Evolutionary conservation across 2,329 filamentous ascomycete species (phyloP).

Genomic region (Cladosporium sp.): DNA sequence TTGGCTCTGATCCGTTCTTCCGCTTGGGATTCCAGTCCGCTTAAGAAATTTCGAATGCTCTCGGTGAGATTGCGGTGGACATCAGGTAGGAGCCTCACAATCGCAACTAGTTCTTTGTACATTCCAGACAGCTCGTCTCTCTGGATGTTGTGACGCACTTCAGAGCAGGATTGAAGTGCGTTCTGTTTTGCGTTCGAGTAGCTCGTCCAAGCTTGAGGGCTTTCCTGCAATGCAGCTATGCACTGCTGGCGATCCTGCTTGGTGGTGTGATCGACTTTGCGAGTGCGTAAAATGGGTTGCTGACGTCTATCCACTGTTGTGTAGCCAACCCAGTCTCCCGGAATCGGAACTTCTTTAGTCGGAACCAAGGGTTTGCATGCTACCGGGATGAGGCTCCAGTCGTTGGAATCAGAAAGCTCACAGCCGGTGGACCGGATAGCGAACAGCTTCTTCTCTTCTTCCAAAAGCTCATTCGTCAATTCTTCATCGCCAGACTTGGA

Average conservation of each 20-base stretch:
- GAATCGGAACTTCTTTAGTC: constrained; percentile 32
- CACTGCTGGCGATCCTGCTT: constrained; percentile 46
- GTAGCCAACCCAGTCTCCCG: constrained; percentile 23
- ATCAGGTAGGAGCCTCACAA: constrained; percentile 1
- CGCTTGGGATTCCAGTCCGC: too few relatives aligned
- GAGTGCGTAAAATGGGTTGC: constrained; percentile 16
- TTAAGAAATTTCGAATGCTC: too few relatives aligned
- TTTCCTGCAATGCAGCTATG: constrained; percentile 46
- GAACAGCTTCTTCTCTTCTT: constrained; percentile 52
- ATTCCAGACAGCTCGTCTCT: constrained; percentile 37
- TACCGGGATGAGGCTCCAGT: constrained; percentile 40
- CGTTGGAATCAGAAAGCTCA: constrained; percentile 53
- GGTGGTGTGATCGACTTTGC: constrained; percentile 25
- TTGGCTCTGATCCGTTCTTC: too few relatives aligned
- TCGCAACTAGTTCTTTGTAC: constrained; percentile 14
- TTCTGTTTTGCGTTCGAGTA: constrained; percentile 61
- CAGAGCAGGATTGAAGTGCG: constrained; percentile 59
- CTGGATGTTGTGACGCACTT: constrained; percentile 55
- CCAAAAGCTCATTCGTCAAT: constrained; percentile 32
- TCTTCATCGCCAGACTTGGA: constrained; percentile 36
- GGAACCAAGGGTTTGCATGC: constrained; percentile 49
- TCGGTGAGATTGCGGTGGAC: constrained; percentile 14
- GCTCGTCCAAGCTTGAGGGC: constrained; percentile 56
- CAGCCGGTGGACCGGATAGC: constrained; percentile 61
- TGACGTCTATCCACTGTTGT: constrained; percentile 15